Evolutionary conservation across 306 rosid species (phyloP).

Genomic region (Fagus crenata): DNA sequence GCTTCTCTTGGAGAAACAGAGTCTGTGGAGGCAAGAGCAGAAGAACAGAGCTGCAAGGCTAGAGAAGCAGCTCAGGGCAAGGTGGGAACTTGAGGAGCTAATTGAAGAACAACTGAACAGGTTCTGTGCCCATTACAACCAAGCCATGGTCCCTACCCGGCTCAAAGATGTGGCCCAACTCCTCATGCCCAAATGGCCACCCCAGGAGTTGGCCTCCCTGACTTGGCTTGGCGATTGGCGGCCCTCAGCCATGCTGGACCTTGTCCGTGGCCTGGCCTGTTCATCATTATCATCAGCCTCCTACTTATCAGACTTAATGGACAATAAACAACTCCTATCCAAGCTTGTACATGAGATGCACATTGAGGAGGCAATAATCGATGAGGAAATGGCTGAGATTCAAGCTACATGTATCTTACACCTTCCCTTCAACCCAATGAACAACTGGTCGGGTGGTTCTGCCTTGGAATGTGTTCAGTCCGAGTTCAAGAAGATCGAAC

Average conservation of each 20-base stretch:
- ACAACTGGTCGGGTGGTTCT: slow-evolving; percentile 17
- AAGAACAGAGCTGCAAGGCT: slow-evolving; percentile 41
- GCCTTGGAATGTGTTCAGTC: slow-evolving; percentile 35
- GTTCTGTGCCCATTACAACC: slow-evolving; percentile 38
- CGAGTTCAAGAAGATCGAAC: slow-evolving; percentile 46
- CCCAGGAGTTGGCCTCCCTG: slow-evolving; percentile 33
- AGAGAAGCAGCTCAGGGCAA: slow-evolving; percentile 41
- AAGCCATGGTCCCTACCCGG: slow-evolving; percentile 36
- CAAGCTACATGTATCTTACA: slow-evolving; percentile 45
- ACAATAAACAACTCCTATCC: slow-evolving; percentile 28
- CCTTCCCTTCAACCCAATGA: slow-evolving; percentile 40
- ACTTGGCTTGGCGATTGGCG: slow-evolving; percentile 55
- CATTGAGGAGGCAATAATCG: slow-evolving; percentile 45
- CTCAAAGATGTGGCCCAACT: slow-evolving; percentile 41
- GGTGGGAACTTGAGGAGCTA: slow-evolving; percentile 47
- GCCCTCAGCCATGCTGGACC: slow-evolving; percentile 44
- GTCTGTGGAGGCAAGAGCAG: slow-evolving; percentile 41
- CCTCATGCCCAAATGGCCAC: slow-evolving; percentile 44
- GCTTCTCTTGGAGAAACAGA: slow-evolving; percentile 34
- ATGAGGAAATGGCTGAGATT: slow-evolving; percentile 56
- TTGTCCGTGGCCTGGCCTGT: slow-evolving; percentile 30
- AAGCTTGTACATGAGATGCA: slow-evolving; percentile 42
- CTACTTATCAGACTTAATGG: slow-evolving; percentile 11
- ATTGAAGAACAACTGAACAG: slow-evolving; percentile 48
- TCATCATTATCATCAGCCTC: slow-evolving; percentile 17